A percentile compares a stretch with the other conserved stretches of the same genome.
These are phyloP conservation scores for Claviceps arundinis DNA, from an alignment of 2,329 filamentous ascomycete species.

Conservation along the genomic window DNA sequence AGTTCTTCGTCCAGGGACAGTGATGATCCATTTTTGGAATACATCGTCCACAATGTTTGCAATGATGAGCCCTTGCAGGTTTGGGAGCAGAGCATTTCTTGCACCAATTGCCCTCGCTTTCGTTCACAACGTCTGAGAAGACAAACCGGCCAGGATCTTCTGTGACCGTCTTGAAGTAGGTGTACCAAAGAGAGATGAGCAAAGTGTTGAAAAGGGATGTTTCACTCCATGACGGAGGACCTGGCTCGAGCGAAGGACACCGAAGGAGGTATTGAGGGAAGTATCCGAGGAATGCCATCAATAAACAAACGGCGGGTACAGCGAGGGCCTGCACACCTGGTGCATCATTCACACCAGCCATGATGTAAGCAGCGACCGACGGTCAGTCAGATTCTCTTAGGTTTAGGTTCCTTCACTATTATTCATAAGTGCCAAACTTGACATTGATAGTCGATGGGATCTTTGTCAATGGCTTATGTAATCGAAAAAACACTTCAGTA, in stretches of 20 bases:
- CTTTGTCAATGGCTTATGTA: no score
- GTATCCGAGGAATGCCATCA: slow-evolving; percentile 60
- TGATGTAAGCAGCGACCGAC: slow-evolving; percentile 9
- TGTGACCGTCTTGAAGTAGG: slow-evolving; percentile 50
- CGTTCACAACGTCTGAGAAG: slow-evolving; percentile 25
- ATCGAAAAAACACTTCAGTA: no score
- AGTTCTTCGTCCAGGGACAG: slow-evolving; percentile 76
- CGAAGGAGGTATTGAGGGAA: slow-evolving; percentile 59
- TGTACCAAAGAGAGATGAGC: slow-evolving; percentile 51
- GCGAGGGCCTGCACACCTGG: slow-evolving; percentile 41
- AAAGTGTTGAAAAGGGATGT: slow-evolving; percentile 52
- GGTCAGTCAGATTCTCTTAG: neutral
- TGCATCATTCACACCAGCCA: slow-evolving; percentile 30
- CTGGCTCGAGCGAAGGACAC: slow-evolving; percentile 40
- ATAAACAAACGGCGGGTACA: slow-evolving; percentile 51
- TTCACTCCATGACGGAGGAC: slow-evolving; percentile 44
- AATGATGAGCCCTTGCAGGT: slow-evolving; percentile 69
- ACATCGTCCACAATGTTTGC: slow-evolving; percentile 60
- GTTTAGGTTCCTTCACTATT: neutral
- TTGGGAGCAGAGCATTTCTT: slow-evolving; percentile 62
- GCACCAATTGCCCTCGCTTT: slow-evolving; percentile 45
- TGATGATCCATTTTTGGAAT: slow-evolving; percentile 78
- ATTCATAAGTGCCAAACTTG: neutral
- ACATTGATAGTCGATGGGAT: no score
- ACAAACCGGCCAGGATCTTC: slow-evolving; percentile 44